Evolutionary conservation across 805 yeast genomes (phyloP), one percentile per base, ranked within the genome.

Genomic region (Kockiozyma suomiensis): DNA sequence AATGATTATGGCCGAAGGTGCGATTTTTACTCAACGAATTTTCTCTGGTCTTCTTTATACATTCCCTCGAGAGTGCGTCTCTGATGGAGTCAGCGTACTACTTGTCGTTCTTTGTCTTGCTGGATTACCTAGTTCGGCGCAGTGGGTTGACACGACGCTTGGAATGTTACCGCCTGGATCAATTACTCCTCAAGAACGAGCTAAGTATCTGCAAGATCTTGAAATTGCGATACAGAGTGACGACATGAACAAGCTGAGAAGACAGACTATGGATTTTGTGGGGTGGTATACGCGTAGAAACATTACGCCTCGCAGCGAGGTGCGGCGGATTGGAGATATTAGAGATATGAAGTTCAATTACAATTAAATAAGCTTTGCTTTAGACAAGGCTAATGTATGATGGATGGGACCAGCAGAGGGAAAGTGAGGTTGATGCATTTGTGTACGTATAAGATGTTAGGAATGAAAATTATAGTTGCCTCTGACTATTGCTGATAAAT

Each of bases 241-340:
- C 68, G 92, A 90, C 73, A 85, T 79, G 72, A 82, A 93, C 71
- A 82, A 89, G 65, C 84, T 90, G 26, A 82, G 96, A 68, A 77
- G 84, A 2, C 80, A 88, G 47, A 76, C 92, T 55, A 82, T 85
- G 68, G 93, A 87, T 70, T 93, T 92, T 70, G 83, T 89, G 41
- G 83, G 80, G 56, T 88, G 97, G 94, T 91, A 90, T 74, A 76
- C 86, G 33, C 78, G 96, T 67, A 87, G 90, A 71, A 87, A 89
- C 68, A 81, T 89, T 17, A 63, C 66, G 4, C 62, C 66, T 8
- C 56, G 66, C 19, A 63, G 52, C 35, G 58, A 50, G 4, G 45
- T 50, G 8, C 55, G 53, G 15, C 48, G 61, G 48, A 57, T 57
- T 37, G 61, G 61, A 1, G 61, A 57, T 42, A 48, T 48, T 12